Conservation (phyloP, 2,329 filamentous ascomycete species). For the Colletotrichum lupini region DNA sequence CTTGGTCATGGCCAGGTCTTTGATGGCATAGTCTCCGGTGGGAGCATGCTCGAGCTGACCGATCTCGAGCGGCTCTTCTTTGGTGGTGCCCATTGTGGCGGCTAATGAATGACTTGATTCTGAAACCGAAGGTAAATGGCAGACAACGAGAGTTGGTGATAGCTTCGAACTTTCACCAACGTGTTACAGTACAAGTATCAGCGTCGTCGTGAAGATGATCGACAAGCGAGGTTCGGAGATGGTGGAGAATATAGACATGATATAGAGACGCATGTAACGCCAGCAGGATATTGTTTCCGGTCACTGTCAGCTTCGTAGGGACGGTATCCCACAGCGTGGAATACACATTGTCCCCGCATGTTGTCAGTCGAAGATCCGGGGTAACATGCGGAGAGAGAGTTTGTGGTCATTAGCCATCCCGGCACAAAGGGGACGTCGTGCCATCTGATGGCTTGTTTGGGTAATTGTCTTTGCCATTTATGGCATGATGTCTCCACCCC, state of each 20-base stretch:
- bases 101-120: not conserved
- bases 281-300: not conserved
- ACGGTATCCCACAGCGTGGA: not conserved
- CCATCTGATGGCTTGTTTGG: not conserved
- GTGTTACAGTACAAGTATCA: too few relatives aligned
- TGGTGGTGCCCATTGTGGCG: not conserved
- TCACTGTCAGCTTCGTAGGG: not conserved
- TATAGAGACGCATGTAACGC: not conserved
- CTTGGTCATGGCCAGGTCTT: constrained; percentile 14
- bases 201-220: not conserved
- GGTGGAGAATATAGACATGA: not conserved
- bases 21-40: not conserved
- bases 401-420: not conserved
- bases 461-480: not conserved
- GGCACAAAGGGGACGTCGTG: not conserved
- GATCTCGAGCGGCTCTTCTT: not conserved
- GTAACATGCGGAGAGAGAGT: not conserved
- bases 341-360: not conserved
- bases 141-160: too few relatives aligned
- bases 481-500: not conserved
- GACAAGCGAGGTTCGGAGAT: not conserved
- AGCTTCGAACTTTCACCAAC: too few relatives aligned
- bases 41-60: constrained; percentile 2
- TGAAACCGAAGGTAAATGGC: too few relatives aligned
- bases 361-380: not conserved